phyloP scores from a whole-genome alignment of 2,329 filamentous ascomycete genomes.

The Fusarium sp. region DNA sequence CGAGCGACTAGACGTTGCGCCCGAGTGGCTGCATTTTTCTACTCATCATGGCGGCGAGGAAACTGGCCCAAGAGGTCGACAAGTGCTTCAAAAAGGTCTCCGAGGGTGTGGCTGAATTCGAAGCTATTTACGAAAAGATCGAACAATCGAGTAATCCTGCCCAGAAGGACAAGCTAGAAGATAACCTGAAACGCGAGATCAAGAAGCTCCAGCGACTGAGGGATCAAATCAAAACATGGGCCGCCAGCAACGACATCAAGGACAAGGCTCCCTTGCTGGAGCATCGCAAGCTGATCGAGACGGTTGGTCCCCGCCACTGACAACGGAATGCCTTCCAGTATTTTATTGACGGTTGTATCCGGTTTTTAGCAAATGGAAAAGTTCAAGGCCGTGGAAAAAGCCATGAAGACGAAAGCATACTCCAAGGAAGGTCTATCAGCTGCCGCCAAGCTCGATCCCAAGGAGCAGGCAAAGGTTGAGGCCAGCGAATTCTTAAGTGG shows the following conservation, averaged over 20 bases:
- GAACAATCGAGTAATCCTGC: constrained; percentile 89
- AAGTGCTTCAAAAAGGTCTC: constrained; percentile 99
- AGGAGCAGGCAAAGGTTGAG: constrained; percentile 93
- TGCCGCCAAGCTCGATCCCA: constrained; percentile 93
- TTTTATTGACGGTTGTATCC: constrained; percentile 27
- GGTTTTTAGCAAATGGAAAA: constrained; percentile 89
- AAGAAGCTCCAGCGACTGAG: constrained; percentile 98
- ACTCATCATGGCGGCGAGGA: constrained; percentile 85
- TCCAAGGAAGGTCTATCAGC: constrained; percentile 96
- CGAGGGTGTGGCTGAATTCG: constrained; percentile 91
- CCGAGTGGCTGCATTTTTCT: constrained; percentile 26
- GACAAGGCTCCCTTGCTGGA: constrained; percentile 96
- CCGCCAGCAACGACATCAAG: constrained; percentile 98
- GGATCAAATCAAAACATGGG: constrained; percentile 99
- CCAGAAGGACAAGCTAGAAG: constrained; percentile 98
- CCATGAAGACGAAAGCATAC: constrained; percentile 99
- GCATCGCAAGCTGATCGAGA: constrained; percentile 95
- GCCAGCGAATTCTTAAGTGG: constrained; percentile 83
- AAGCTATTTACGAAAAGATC: constrained; percentile 97
- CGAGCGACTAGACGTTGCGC: constrained; percentile 16
- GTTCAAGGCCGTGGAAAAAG: constrained; percentile 99
- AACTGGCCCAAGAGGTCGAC: constrained; percentile 97
- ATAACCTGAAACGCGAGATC: constrained; percentile 98
- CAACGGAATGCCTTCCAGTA: constrained; percentile 5
- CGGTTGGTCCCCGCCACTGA: constrained; percentile 65